Evolutionary conservation across 116 monocot genomes (phyloP).

Genomic region (Cymodocea nodosa): DNA sequence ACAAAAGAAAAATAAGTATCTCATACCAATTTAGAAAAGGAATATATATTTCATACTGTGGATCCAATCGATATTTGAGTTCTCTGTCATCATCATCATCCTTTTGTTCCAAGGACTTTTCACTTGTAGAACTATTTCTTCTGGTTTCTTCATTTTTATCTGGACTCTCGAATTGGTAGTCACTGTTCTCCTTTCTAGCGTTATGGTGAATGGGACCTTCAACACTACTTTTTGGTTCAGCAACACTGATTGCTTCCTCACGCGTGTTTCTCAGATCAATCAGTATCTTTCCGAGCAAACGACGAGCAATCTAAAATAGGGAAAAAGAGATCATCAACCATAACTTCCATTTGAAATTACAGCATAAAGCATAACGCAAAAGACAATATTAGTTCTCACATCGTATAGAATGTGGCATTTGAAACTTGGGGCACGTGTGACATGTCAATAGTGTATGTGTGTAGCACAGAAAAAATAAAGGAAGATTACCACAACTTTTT

Average conservation of each 20-base stretch:
- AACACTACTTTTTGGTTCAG: conserved; percentile 51
- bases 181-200: conserved; percentile 46
- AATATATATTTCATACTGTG: conserved; percentile 35
- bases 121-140: conserved; percentile 51
- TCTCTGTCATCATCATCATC: conserved; percentile 95
- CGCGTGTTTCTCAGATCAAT: conserved; percentile 92
- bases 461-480: no score
- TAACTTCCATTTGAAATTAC: not conserved
- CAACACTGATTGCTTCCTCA: conserved; percentile 89
- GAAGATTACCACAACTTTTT: no score
- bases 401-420: no score
- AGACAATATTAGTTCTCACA: not conserved
- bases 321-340: not conserved
- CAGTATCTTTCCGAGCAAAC: conserved; percentile 88
- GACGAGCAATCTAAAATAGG: conserved; percentile 67
- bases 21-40: not conserved
- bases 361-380: not conserved
- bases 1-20: not conserved
- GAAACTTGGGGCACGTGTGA: no score
- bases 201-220: conserved; percentile 17
- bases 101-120: conserved; percentile 77
- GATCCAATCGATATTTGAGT: conserved; percentile 94
- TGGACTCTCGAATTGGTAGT: conserved; percentile 22
- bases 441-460: not conserved
- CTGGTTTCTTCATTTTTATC: conserved; percentile 56